Conservation (phyloP, 2,329 filamentous ascomycete genomes). For the Neonectria coccinea region DNA sequence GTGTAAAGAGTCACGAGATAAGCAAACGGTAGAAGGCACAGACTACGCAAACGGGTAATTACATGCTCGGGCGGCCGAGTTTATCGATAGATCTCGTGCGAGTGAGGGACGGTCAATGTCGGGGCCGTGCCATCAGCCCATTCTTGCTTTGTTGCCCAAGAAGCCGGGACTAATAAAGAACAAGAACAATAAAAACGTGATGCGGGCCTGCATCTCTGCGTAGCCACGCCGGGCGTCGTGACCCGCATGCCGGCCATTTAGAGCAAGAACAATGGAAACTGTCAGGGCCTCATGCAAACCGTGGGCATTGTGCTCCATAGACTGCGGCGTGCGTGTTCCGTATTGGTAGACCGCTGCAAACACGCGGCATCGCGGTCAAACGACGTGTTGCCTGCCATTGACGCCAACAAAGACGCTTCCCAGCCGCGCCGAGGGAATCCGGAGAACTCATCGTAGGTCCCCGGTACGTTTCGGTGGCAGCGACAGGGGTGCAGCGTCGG, state of each 20-base stretch:
- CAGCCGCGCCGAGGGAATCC: constrained; percentile 35
- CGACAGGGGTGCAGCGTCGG: constrained; percentile 35
- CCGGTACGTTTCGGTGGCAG: constrained; percentile 19
- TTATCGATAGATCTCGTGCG: constrained; percentile 36
- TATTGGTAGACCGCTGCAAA: not conserved
- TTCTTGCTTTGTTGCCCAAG: constrained; percentile 25
- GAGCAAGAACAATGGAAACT: not conserved
- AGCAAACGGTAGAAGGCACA: constrained; percentile 9
- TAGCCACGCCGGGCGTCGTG: not conserved
- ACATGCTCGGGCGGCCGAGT: constrained; percentile 27
- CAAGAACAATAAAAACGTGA: constrained; percentile 3
- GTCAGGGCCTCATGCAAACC: not conserved
- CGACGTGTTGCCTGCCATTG: constrained; percentile 9
- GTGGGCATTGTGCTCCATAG: not conserved
- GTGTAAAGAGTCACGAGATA: constrained; percentile 15
- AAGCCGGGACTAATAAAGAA: constrained; percentile 26
- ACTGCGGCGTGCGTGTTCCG: not conserved
- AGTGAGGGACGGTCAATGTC: constrained; percentile 28
- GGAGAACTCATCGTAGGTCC: constrained; percentile 39
- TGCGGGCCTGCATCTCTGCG: not conserved
- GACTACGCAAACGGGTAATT: constrained; percentile 22
- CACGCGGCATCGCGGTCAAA: constrained; percentile 10
- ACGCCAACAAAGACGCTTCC: constrained; percentile 15
- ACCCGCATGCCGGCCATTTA: not conserved
- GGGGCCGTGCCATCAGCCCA: constrained; percentile 35